A percentile compares a stretch with the other conserved stretches of the same genome.
phyloP scores from a whole-genome alignment of 164 flowering plant genomes.

The Nelumbo lutea region DNA sequence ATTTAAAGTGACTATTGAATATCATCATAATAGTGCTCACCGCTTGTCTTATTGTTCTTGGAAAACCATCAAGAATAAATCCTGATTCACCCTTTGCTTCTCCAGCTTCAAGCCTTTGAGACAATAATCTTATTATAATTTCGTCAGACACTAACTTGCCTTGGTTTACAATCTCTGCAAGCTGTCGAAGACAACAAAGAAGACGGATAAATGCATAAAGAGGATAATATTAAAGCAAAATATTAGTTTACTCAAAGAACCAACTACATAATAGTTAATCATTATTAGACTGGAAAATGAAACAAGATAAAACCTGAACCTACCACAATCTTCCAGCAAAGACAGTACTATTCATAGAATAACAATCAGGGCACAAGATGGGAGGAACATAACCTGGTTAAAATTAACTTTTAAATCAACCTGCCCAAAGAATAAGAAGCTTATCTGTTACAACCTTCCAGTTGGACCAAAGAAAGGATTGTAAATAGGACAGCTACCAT shows the following conservation, averaged over 20 bases:
- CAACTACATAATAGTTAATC: not conserved
- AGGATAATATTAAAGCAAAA: not conserved
- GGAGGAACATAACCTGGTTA: too few relatives aligned
- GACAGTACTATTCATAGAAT: too few relatives aligned
- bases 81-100: constrained; percentile 79
- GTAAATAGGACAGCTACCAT: too few relatives aligned
- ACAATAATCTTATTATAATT: constrained; percentile 62
- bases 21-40: constrained; percentile 36
- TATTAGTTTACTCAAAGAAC: not conserved
- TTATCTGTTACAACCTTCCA: too few relatives aligned
- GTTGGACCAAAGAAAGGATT: too few relatives aligned
- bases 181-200: constrained; percentile 43
- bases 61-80: constrained; percentile 94
- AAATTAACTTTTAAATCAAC: too few relatives aligned
- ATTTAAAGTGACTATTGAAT: not conserved
- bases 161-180: constrained; percentile 74
- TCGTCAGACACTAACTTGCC: constrained; percentile 93
- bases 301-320: not conserved
- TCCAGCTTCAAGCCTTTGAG: constrained; percentile 78
- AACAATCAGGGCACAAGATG: not conserved
- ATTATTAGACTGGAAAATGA: not conserved
- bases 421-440: too few relatives aligned
- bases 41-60: constrained; percentile 91
- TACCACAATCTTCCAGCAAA: too few relatives aligned
- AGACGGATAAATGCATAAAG: not conserved